phyloP scores from a whole-genome alignment of 2,329 filamentous ascomycete species.

The Fusarium succisae region DNA sequence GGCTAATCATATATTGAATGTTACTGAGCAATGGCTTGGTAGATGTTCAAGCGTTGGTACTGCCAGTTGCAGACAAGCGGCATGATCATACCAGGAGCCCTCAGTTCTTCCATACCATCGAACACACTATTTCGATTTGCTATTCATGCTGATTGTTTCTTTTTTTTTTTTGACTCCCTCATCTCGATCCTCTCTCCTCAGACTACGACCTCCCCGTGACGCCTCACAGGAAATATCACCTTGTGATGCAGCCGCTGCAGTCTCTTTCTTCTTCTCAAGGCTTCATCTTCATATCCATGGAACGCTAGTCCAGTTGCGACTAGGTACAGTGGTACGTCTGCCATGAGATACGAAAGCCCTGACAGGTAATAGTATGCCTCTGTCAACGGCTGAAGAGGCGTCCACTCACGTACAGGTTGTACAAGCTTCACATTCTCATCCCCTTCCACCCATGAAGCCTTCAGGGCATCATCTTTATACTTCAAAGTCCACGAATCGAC shows the following conservation, averaged over 20 bases:
- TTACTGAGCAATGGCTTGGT: background rate
- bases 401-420: background rate
- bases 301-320: background rate
- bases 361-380: slow-evolving; percentile 19
- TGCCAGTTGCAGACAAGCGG: background rate
- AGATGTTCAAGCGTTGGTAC: background rate
- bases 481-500: slow-evolving; percentile 13
- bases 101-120: background rate
- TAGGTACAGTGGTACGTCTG: background rate
- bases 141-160: background rate
- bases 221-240: background rate
- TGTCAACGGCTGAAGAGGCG: background rate
- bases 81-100: background rate
- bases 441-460: background rate
- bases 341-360: slow-evolving; percentile 5
- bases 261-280: background rate
- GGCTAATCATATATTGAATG: background rate
- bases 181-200: background rate
- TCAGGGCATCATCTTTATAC: background rate
- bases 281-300: slow-evolving; percentile 2
- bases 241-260: slow-evolving; percentile 1
- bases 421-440: background rate
- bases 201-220: background rate
- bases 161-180: background rate
- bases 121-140: background rate